Base-by-base conservation (phyloP, 352 stramenopile species). In the Globisporangium alternatum region DNA sequence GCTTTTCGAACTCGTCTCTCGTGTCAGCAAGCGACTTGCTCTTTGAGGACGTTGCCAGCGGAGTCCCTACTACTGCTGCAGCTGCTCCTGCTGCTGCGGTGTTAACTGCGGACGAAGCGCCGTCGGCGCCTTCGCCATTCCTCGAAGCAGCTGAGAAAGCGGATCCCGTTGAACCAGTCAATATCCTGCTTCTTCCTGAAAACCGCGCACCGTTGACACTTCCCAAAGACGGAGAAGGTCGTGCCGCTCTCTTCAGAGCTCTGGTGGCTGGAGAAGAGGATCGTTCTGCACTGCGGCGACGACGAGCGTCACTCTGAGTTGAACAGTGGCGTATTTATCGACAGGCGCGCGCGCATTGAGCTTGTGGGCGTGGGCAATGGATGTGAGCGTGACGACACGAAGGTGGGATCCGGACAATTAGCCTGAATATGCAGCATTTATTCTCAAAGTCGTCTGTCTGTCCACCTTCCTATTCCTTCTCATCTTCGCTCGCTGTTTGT, bases 361-460 rank as follows among this genome's bases (percentile, higher is more conserved):
- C 10, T 37, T 37, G n/a, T n/a, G n/a, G n/a, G n/a, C n/a, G 33
- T 37, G 33, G 33, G 33, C 10, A 37, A 37, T 37, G 33, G 33
- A 9, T 6, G 15, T 10, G 35, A 12, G 7, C 35, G 35, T 41
- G 9, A 9, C 35, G 15, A 41, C 35, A 41, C 35, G 8, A 41
- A 41, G 8, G 15, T 4, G 35, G 9, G 10, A 44, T 3, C 12
- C 12, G 6, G 3, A n/a, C 13, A 5, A 35, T 30, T 13, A 55
- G 37, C 10, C 22, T 39, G 49, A 56, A 56, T 31, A 56, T 56
- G 49, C 28, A 56, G 15, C 28, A 41, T 56, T 56, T 56, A 56
- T 56, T 55, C 19, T 39, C 41, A 9, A 47, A 21, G 49, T 39
- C 28, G 4, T 41, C 35, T 41, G 35, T 41, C 8, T 41, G 49